Evolutionary conservation across 2,329 filamentous ascomycete genomes (phyloP), one percentile per base, ranked within the genome.

Genomic region (Cladosporium sp.): DNA sequence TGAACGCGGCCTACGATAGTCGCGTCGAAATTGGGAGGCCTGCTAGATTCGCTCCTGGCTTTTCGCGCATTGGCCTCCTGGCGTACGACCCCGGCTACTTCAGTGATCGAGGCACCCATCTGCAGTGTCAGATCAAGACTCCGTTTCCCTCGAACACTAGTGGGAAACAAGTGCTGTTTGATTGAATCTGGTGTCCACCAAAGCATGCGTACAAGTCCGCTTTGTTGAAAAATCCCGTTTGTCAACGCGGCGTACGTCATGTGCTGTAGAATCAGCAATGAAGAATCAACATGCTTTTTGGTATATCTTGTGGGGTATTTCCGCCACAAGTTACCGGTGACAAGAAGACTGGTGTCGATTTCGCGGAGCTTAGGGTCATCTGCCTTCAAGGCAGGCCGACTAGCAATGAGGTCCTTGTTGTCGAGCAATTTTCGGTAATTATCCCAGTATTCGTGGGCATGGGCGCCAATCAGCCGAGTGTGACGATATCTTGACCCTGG

Each of bases 191-290:
- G 79, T 3, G 86, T 67, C 86, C 91, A 92, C 37, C 92, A 69
- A 1, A 97, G 79, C 77, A 93, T 87, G 49, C 91, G 85, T 3
- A 96, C 86, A 17, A 86, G 81, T 3, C 93, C 93, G 68, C 91
- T 92, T 25, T 78, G 77, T 65, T 96, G 88, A 64, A 95, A 74
- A 39, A 61, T 60, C 52, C 60, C 42, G 28, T 71, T 71, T 1
- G 45, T 80, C 51, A 78, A 79, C 0, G 81, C 80, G 47, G 75
- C 77, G 60, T 78, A 80, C 5, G 80, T 76, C 4, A 92, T 73
- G 65, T 92, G 91, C 17, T 84, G 84, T 22, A 86, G 80, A 17
- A 93, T 40, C 28, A 68, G 19, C 7, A 51, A 4, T 3, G 53
- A 36, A 19, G 50, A 37, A 42, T 56, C 39, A 20, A 37, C 55